These are phyloP conservation scores for Xylariaceae sp. DNA, from an alignment of 2,329 filamentous ascomycete species.

Conservation along the genomic window DNA sequence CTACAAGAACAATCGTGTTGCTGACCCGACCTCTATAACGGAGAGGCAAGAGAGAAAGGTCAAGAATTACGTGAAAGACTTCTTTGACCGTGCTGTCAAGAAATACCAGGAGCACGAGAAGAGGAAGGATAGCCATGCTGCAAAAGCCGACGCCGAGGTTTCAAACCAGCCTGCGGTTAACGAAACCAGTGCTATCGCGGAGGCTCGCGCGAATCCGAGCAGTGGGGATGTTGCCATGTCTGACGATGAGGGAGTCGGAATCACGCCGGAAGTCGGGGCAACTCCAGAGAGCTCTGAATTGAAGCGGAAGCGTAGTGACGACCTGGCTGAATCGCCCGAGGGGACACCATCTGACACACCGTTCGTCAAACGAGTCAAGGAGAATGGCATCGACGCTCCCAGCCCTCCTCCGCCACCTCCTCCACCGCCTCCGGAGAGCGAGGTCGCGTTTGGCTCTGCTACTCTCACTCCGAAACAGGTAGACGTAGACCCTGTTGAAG, in stretches of 20 bases:
- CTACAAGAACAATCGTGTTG: constrained; percentile 83
- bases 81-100: constrained; percentile 76
- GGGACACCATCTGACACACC: constrained; percentile 52
- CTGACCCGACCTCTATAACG: constrained; percentile 67
- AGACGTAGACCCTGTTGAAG: constrained; percentile 40
- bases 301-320: constrained; percentile 61
- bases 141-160: constrained; percentile 25
- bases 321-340: constrained; percentile 36
- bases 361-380: constrained; percentile 47
- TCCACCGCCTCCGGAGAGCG: constrained; percentile 42
- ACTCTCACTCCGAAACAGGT: constrained; percentile 32
- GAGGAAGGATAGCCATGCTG: constrained; percentile 46
- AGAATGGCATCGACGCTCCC: constrained; percentile 38
- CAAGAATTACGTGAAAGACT: constrained; percentile 77
- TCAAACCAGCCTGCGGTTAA: constrained; percentile 22
- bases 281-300: constrained; percentile 45
- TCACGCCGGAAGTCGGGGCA: constrained; percentile 38
- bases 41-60: constrained; percentile 77
- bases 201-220: constrained; percentile 22
- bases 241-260: constrained; percentile 41
- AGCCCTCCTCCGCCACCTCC: constrained; percentile 40
- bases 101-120: constrained; percentile 68
- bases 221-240: constrained; percentile 33
- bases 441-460: constrained; percentile 30
- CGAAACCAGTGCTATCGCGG: constrained; percentile 15